These are phyloP conservation scores for Candida insectalens DNA, from an alignment of 805 yeast genomes.

Conservation along the genomic window DNA sequence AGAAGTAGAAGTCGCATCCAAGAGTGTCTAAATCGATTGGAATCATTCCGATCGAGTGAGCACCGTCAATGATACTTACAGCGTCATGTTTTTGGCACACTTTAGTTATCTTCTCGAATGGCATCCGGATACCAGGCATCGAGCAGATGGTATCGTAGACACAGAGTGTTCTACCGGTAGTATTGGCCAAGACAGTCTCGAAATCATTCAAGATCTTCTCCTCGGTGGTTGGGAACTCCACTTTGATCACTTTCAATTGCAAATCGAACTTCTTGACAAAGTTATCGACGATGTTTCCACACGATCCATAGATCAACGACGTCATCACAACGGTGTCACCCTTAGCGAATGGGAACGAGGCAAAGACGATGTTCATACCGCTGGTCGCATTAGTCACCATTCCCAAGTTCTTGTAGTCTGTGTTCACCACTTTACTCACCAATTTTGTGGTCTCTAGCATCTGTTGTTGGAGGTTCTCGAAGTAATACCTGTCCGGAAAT, in stretches of 20 bases:
- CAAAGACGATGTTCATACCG: conserved; percentile 46
- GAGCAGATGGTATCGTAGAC: conserved; percentile 52
- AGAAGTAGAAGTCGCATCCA: conserved; percentile 49
- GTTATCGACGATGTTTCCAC: conserved; percentile 40
- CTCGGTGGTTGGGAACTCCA: conserved; percentile 36
- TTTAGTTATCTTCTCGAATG: conserved; percentile 38
- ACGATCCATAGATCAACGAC: conserved; percentile 44
- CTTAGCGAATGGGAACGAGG: conserved; percentile 40
- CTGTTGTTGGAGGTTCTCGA: conserved; percentile 15
- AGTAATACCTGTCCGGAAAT: conserved; percentile 40
- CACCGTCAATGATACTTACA: conserved; percentile 59
- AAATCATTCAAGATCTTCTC: conserved; percentile 28
- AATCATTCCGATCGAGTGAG: conserved; percentile 54
- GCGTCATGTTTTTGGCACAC: conserved; percentile 37
- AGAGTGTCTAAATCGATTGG: conserved; percentile 31
- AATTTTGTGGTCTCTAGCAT: conserved; percentile 27
- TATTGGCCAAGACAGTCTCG: conserved; percentile 16
- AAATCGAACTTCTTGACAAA: conserved; percentile 26
- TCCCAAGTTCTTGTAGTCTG: conserved; percentile 39
- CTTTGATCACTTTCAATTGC: conserved; percentile 26
- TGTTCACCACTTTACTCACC: conserved; percentile 35
- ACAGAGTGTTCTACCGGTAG: conserved; percentile 28
- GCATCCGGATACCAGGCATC: conserved; percentile 53
- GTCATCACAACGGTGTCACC: conserved; percentile 44
- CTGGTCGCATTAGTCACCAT: conserved; percentile 51